Evolutionary conservation across 2,329 filamentous ascomycete genomes (phyloP), one percentile per base, ranked within the genome.

Genomic region (Aspergillus sp.): DNA sequence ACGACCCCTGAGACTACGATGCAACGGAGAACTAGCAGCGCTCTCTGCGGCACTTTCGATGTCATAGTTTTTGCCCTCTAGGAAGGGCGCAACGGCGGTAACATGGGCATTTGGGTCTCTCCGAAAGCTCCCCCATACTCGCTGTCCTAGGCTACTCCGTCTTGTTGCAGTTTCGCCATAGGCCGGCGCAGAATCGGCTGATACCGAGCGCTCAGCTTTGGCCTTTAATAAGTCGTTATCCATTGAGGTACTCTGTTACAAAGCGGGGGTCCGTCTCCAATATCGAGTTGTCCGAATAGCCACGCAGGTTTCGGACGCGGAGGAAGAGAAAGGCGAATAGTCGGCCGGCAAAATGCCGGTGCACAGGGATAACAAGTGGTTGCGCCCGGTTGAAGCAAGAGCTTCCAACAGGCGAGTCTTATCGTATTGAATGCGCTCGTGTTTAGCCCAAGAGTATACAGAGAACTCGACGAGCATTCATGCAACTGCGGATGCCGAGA

Each of bases 1-100:
- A 48, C 92, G 83, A 19, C 87, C 86, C 76, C 96, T 95, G 65
- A 96, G 77, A 72, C 86, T 88, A 68, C 92, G 83, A 51, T 89
- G 86, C 51, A 98, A 81, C 7, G 89, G 86, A 46, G 90, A 88
- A 63, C 87, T 83, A 4, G 90, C 89, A 2, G 91, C 93, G 44
- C 81, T 81, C 15, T 77, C 73, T 1, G 82, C 83, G 1, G 84
- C 85, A 54, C 72, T 72, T 69, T 92, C 88, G 63, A 91, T 77
- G 69, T 90, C 81, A 69, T 83, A 86, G 13, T 80, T 78, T 59
- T 80, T 79, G 54, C 82, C 82, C 74, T 84, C 80, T 6, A 79
- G 79, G 52, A 79, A 80, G 15, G 81, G 68, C 24, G 71, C 70
- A 19, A 65, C 40, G 3, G 63, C 58, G 15, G 66, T 72, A 19